Percentiles rank a stretch among this genome's conserved stretches.
phyloP scores from a whole-genome alignment of 345 rosid species.

The Aquilaria sinensis region DNA sequence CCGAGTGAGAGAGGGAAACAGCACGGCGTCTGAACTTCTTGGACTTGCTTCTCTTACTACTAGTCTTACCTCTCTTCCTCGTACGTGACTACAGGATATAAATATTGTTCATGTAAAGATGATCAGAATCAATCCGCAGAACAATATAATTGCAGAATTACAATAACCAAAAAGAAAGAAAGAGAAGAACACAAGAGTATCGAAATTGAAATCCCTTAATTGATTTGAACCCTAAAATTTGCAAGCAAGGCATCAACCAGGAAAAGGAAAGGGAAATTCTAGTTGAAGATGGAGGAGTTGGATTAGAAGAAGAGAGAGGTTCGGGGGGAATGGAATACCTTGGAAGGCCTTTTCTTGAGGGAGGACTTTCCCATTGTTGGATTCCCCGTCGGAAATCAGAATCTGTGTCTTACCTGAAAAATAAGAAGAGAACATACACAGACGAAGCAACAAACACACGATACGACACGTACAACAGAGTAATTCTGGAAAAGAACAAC shows the following conservation, averaged over 20 bases:
- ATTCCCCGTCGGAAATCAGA: not conserved
- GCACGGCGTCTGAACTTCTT: conserved; percentile 42
- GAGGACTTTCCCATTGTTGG: conserved; percentile 45
- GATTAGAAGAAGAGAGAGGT: too few species aligned
- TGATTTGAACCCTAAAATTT: too few species aligned
- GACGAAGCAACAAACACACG: not conserved
- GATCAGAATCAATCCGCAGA: not conserved
- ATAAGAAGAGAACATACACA: not conserved
- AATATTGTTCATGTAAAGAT: not conserved
- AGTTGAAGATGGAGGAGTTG: not conserved
- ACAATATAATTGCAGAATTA: not conserved
- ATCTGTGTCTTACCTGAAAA: conserved; percentile 14
- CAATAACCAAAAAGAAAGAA: not conserved
- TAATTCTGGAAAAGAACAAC: not conserved
- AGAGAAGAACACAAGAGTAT: too few species aligned
- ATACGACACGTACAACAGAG: too few species aligned
- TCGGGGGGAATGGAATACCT: conserved; percentile 5
- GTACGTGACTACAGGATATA: conserved; percentile 33
- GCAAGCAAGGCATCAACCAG: too few species aligned
- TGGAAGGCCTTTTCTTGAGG: conserved; percentile 40
- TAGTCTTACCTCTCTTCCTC: conserved; percentile 50
- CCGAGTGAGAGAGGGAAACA: conserved; percentile 35
- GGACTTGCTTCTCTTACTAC: conserved; percentile 30
- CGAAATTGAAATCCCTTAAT: too few species aligned
- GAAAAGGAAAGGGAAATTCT: not conserved